phyloP scores from a whole-genome alignment of 768 basidiomycete species.

The Serendipita sp. region DNA sequence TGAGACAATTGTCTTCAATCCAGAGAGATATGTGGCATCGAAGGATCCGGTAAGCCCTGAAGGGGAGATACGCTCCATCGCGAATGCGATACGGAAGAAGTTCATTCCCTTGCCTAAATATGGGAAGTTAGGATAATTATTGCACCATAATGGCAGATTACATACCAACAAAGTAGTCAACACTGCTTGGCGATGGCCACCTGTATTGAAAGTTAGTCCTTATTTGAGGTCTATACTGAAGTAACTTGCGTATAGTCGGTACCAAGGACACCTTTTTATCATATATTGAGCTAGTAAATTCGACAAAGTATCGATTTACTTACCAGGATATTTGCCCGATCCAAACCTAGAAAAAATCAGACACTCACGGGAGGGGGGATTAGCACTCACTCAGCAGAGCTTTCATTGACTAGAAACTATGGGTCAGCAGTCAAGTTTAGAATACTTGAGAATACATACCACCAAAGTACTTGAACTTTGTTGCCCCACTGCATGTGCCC shows the following conservation, averaged over 20 bases:
- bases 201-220: too few relatives aligned
- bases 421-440: neutral
- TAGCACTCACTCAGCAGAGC: slow-evolving; percentile 34
- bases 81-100: slow-evolving; percentile 46
- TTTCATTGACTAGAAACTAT: slow-evolving; percentile 29
- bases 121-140: slow-evolving; percentile 18
- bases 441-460: neutral
- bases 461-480: slow-evolving; percentile 48
- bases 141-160: neutral
- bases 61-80: slow-evolving; percentile 38
- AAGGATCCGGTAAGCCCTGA: slow-evolving; percentile 39
- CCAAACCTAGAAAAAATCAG: too few relatives aligned
- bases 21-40: slow-evolving; percentile 34
- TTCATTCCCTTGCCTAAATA: slow-evolving; percentile 42
- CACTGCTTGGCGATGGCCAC: slow-evolving; percentile 28
- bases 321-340: too few relatives aligned
- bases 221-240: too few relatives aligned
- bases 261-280: too few relatives aligned
- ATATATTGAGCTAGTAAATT: too few relatives aligned
- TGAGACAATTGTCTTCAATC: slow-evolving; percentile 34
- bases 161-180: slow-evolving; percentile 19
- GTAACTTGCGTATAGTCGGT: too few relatives aligned
- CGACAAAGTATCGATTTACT: too few relatives aligned
- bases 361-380: too few relatives aligned
- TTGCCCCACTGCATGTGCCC: slow-evolving; percentile 25